These are phyloP conservation scores for Amphibolis antarctica DNA, from an alignment of 106 monocot genomes.

Conservation along the genomic window DNA sequence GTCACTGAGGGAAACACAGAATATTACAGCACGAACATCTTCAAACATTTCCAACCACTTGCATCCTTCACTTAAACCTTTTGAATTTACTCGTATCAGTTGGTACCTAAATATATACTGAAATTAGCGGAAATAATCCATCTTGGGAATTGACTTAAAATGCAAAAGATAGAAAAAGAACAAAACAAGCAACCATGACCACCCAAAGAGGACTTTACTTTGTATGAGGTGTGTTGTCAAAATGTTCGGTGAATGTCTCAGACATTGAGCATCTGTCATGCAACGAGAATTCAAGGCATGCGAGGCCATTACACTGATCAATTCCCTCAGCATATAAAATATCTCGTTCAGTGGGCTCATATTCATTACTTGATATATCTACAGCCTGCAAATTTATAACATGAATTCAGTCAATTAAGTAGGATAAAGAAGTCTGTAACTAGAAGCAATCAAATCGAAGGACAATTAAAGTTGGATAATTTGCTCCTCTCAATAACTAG, in stretches of 20 bases:
- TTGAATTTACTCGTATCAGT: conserved; percentile 27
- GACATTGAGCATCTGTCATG: conserved; percentile 27
- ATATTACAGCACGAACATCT: conserved; percentile 29
- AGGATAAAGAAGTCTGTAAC: no score
- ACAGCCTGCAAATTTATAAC: conserved; percentile 17
- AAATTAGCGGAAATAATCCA: neutral
- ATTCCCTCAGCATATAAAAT: conserved; percentile 31
- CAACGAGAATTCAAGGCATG: conserved; percentile 31
- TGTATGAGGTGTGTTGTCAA: conserved; percentile 18
- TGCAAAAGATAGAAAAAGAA: neutral
- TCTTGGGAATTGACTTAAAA: neutral
- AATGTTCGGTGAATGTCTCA: conserved; percentile 18
- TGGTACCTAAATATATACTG: conserved; percentile 21
- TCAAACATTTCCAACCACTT: conserved; percentile 42
- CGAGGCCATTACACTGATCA: conserved; percentile 26
- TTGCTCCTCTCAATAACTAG: no score
- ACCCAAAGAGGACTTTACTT: conserved; percentile 14
- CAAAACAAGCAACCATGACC: neutral
- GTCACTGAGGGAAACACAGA: conserved; percentile 31
- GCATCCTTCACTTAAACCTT: conserved; percentile 29
- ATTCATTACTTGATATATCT: conserved; percentile 38
- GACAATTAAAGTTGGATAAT: no score
- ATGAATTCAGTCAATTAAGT: neutral
- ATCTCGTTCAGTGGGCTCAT: conserved; percentile 33
- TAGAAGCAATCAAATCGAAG: no score